Base-by-base conservation (phyloP, 2,329 filamentous ascomycete genomes). In the Cytospora mali region DNA sequence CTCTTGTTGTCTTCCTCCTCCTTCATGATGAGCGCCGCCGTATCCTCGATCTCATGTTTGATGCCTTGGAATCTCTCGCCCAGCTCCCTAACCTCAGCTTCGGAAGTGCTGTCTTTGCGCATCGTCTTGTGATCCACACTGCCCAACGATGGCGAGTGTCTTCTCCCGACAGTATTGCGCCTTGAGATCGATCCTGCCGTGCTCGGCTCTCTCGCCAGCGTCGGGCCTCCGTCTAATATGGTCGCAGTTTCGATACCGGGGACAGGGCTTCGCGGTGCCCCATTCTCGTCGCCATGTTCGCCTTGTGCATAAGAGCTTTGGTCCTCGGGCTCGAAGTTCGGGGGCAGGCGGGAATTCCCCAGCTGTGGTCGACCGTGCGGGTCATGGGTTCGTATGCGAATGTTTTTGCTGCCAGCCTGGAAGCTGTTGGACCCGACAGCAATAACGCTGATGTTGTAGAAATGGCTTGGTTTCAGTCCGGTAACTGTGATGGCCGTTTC, bases 401-500 rank as follows among this genome's bases (percentile, higher is more conserved):
- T 88, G 42, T 96, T 87, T 6, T 87, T 84, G 74, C 95, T 97
- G 42, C 92, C 90, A 0, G 93, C 92, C 72, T 96, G 92, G 71
- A 98, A 98, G 75, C 95, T 96, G 69, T 93, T 92, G 31, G 89
- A 86, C 55, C 94, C 96, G 59, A 97, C 90, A 46, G 94, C 92
- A 68, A 97, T 91, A 59, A 98, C 92, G 64, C 94, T 89, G 29
- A 99, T 88, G 68, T 96, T 96, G 77, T 98, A 98, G 71, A 93
- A 96, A 70, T 91, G 91, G 67, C 90, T 88, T 0, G 95, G 93
- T 69, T 90, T 88, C 9, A 99, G 81, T 46, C 93, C 92, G 33
- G 90, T 93, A 61, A 99, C 93, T 52, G 91, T 93, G 58, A 97
- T 93, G n/a, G 92, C 91, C 0, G 90, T 92, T 74, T 96, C 92